phyloP scores from a whole-genome alignment of 805 yeast genomes.

The Myxozyma monticola region DNA sequence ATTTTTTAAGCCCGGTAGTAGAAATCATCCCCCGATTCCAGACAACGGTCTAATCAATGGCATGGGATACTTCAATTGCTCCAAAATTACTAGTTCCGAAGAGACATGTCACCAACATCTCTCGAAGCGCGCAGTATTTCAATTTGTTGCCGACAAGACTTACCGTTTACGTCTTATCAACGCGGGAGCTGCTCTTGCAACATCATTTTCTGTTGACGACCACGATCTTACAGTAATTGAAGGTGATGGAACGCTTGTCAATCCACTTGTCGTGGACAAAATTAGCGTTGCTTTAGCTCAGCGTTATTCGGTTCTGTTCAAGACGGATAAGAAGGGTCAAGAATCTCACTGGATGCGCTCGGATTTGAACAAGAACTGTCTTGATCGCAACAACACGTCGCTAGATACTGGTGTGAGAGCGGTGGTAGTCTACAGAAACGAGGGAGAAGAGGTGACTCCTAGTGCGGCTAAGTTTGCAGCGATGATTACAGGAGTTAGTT shows the following conservation, averaged over 20 bases:
- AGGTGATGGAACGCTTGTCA: slow-evolving; percentile 14
- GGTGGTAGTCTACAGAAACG: not conserved
- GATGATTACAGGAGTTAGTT: no score
- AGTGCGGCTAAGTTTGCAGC: not conserved
- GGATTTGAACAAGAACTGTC: slow-evolving; percentile 6
- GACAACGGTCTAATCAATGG: slow-evolving; percentile 21
- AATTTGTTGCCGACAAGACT: slow-evolving; percentile 1
- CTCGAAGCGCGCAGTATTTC: slow-evolving; percentile 24
- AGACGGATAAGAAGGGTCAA: not conserved
- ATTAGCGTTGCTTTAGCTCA: slow-evolving; percentile 20
- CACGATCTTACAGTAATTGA: slow-evolving; percentile 17
- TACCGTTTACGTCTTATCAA: slow-evolving; percentile 23
- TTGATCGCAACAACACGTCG: slow-evolving; percentile 15
- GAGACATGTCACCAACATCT: slow-evolving; percentile 32
- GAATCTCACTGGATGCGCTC: slow-evolving; percentile 4
- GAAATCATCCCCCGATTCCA: slow-evolving; percentile 2
- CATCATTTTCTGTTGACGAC: slow-evolving; percentile 15
- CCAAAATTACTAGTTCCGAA: slow-evolving; percentile 6
- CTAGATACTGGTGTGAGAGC: slow-evolving; percentile 6
- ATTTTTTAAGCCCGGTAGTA: slow-evolving; percentile 42
- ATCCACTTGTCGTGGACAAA: slow-evolving; percentile 1
- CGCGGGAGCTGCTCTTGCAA: slow-evolving; percentile 5
- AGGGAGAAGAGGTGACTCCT: not conserved
- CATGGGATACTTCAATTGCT: slow-evolving; percentile 11
- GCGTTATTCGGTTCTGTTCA: slow-evolving; percentile 20